These are phyloP conservation scores for Crucihimalaya himalaica DNA, from an alignment of 345 rosid genomes.

Conservation along the genomic window DNA sequence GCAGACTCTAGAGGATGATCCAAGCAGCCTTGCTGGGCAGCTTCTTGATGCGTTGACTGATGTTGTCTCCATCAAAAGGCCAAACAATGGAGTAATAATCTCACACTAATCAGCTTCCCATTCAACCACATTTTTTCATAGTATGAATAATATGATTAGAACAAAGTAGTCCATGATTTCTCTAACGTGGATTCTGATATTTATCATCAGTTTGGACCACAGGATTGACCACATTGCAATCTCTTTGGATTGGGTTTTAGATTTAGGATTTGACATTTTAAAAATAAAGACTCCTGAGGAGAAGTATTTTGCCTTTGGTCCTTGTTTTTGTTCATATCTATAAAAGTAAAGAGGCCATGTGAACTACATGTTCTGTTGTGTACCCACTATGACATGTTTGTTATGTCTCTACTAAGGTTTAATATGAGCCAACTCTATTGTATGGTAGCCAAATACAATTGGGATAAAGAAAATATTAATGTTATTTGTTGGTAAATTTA, in stretches of 20 bases:
- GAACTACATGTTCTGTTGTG: not conserved
- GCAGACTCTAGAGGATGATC: slow-evolving; percentile 84
- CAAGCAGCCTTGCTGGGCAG: slow-evolving; percentile 88
- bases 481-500: too few relatives aligned
- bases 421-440: too few relatives aligned
- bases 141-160: slow-evolving; percentile 29
- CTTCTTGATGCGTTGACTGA: slow-evolving; percentile 81
- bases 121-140: slow-evolving; percentile 34
- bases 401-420: too few relatives aligned
- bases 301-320: too few relatives aligned
- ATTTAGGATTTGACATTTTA: slow-evolving; percentile 31
- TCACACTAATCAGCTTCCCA: slow-evolving; percentile 23
- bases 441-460: too few relatives aligned
- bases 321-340: too few relatives aligned
- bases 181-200: slow-evolving; percentile 33
- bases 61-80: slow-evolving; percentile 71
- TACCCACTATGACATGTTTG: not conserved
- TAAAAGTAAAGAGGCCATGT: not conserved
- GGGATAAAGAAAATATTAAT: too few relatives aligned
- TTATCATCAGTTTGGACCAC: slow-evolving; percentile 28
- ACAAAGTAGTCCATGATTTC: slow-evolving; percentile 31
- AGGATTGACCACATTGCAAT: slow-evolving; percentile 22
- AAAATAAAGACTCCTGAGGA: slow-evolving; percentile 4
- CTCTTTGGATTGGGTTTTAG: slow-evolving; percentile 14
- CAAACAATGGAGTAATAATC: slow-evolving; percentile 50